Evolutionary conservation across 345 rosid species (phyloP).

Genomic region (Raphanus raphanistrum): DNA sequence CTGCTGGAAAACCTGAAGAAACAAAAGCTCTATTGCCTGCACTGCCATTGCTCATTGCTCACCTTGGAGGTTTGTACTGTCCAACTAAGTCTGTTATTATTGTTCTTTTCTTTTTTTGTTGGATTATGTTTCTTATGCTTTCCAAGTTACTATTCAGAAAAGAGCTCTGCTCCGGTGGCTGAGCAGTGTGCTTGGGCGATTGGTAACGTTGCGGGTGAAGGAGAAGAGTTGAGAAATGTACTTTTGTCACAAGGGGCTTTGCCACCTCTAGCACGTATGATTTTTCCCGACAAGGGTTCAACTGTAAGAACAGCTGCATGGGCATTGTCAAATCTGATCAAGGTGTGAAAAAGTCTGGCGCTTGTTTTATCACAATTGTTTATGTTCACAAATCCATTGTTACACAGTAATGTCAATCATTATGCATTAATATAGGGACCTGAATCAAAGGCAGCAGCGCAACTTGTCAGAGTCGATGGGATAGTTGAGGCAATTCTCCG

Average conservation of each 20-base stretch:
- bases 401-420: constrained; percentile 35
- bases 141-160: constrained; percentile 54
- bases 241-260: constrained; percentile 92
- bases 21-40: constrained; percentile 86
- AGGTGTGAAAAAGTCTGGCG: constrained; percentile 51
- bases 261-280: constrained; percentile 90
- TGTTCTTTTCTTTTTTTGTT: not conserved
- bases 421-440: constrained; percentile 70
- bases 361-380: not conserved
- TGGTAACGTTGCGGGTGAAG: constrained; percentile 98
- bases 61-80: constrained; percentile 76
- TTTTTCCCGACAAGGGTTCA: constrained; percentile 88
- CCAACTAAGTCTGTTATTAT: not conserved
- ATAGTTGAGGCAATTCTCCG: constrained; percentile 75
- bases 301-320: constrained; percentile 95
- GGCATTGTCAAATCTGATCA: constrained; percentile 95
- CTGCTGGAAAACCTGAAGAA: constrained; percentile 95
- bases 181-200: constrained; percentile 99
- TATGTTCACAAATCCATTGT: constrained; percentile 27
- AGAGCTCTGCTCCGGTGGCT: constrained; percentile 82
- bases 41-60: constrained; percentile 88
- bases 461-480: constrained; percentile 76
- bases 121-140: constrained; percentile 22
- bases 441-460: constrained; percentile 77
- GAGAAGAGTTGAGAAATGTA: constrained; percentile 82